Base-by-base conservation (phyloP, 2,329 filamentous ascomycete genomes). In the Paramyrothecium sp. region DNA sequence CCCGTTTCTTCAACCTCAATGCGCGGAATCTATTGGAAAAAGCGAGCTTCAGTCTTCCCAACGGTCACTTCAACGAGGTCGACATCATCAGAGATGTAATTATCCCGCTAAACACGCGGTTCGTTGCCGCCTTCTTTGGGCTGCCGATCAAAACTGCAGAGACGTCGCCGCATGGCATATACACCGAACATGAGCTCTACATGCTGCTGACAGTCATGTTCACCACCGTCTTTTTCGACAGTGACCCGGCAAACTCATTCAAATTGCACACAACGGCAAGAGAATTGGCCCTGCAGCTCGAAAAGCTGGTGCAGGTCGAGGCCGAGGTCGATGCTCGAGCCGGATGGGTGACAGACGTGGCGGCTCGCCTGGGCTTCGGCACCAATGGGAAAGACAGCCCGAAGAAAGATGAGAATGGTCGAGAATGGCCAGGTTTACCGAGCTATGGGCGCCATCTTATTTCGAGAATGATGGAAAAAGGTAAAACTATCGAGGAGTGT, bases 221-320 rank as follows among this genome's bases (percentile, higher is more conserved):
- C 49, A 51, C 2, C 7, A 33, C 49, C 7, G 49, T 51, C 23
- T 51, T 30, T 10, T 30, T 51, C 22, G 49, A 51, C 23, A 51
- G 49, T 20, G 49, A 51, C 23, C 49, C 49, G 5, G 49, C 49
- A 51, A 51, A 51, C 49, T 30, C 49, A 8, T 51, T 51, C 22
- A 34, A 51, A 7, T 11, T 51, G 22, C 49, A 30, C 11, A 51
- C 20, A n/a, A 51, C 23, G 8, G 49, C 22, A 8, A 30, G 19
- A 30, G 49, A 51, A 8, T 2, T 51, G 17, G 22, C 49, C 23
- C 23, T 51, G 49, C 20, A 30, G 49, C 49, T 51, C 13, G 22
- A 51, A 20, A 51, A 51, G 49, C 49, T 50, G 16, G 47, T 50
- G 7, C 47, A 50, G 47, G 21, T 50, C 5, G 47, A 50, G 16